Conservation (phyloP, 1,284 basidiomycete genomes). For the Peniophora sp. region DNA sequence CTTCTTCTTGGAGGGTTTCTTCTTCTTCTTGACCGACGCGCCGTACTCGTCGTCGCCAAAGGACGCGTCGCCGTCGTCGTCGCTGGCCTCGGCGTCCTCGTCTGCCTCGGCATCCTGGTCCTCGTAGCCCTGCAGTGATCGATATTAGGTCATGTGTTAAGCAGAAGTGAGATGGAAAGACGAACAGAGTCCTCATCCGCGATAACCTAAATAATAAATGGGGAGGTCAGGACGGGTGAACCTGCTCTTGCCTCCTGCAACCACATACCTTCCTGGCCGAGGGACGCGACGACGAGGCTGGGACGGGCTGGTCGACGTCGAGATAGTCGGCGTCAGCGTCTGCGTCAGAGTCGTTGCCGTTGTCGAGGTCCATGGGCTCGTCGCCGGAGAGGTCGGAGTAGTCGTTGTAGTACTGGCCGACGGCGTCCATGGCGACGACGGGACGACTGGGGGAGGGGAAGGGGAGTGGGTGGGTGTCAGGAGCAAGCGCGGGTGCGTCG, state of each 20-base stretch:
- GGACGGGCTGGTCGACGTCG: constrained; percentile 13
- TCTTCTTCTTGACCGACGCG: constrained; percentile 31
- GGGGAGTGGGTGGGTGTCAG: constrained; percentile 21
- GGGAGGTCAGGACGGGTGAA: constrained; percentile 12
- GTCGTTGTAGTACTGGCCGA: background rate
- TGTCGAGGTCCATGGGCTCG: constrained; percentile 20
- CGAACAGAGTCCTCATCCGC: constrained; percentile 65
- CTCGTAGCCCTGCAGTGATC: constrained; percentile 53
- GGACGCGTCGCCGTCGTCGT: constrained; percentile 64
- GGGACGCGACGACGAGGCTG: constrained; percentile 20
- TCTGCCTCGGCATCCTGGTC: constrained; percentile 36
- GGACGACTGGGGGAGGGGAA: constrained; percentile 21
- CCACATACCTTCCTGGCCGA: constrained; percentile 23
- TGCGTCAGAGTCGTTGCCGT: constrained; percentile 11
- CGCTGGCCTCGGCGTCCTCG: constrained; percentile 39
- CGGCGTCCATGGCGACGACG: constrained; percentile 23
- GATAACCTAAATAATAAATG: constrained; percentile 26
- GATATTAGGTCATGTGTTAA: constrained; percentile 15
- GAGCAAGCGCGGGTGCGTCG: constrained; percentile 4
- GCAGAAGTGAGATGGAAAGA: constrained; percentile 16
- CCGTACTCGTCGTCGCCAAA: constrained; percentile 72
- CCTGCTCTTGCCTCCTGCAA: constrained; percentile 9
- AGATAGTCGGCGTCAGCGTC: constrained; percentile 22
- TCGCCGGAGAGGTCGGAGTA: background rate
- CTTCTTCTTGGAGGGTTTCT: constrained; percentile 63